phyloP scores from a whole-genome alignment of 169 alveolate genomes.

The Sarcocystis neurona region DNA sequence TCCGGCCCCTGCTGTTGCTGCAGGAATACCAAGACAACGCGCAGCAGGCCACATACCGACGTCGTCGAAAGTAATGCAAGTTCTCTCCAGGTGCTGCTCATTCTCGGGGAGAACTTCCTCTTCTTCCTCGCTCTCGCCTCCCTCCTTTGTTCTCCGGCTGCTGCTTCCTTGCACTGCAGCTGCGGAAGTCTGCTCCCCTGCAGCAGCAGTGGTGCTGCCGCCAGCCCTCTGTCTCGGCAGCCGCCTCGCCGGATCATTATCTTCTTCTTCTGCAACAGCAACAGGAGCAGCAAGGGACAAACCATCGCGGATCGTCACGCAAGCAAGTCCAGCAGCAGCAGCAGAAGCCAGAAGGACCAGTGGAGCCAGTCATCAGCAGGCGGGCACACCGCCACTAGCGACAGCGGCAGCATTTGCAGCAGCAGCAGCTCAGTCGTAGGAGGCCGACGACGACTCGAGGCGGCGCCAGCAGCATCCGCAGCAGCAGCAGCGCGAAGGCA shows the following conservation, averaged over 20 bases:
- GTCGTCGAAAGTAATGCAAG: neutral
- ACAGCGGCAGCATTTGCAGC: too few relatives aligned
- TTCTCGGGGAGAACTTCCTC: neutral
- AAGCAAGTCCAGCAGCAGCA: neutral
- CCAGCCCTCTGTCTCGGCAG: neutral
- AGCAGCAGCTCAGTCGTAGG: neutral
- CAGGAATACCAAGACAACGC: neutral
- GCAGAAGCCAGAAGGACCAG: neutral
- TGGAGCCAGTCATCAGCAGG: neutral
- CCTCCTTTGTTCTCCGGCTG: neutral
- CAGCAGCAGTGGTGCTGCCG: neutral
- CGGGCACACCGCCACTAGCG: neutral
- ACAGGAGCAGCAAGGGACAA: neutral
- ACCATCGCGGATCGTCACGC: neutral
- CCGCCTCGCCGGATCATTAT: conserved; percentile 9
- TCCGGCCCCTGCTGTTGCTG: neutral
- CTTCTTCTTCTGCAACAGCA: neutral
- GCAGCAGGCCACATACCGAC: neutral
- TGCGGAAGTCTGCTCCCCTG: neutral
- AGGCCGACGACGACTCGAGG: too few relatives aligned
- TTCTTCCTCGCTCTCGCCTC: neutral
- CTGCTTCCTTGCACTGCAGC: neutral
- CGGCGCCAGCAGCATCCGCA: too few relatives aligned
- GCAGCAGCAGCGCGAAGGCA: too few relatives aligned
- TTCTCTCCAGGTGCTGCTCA: neutral